A percentile compares a stretch with the other conserved stretches of the same genome.
phyloP scores from a whole-genome alignment of 345 rosid genomes.

The Passiflora organensis region DNA sequence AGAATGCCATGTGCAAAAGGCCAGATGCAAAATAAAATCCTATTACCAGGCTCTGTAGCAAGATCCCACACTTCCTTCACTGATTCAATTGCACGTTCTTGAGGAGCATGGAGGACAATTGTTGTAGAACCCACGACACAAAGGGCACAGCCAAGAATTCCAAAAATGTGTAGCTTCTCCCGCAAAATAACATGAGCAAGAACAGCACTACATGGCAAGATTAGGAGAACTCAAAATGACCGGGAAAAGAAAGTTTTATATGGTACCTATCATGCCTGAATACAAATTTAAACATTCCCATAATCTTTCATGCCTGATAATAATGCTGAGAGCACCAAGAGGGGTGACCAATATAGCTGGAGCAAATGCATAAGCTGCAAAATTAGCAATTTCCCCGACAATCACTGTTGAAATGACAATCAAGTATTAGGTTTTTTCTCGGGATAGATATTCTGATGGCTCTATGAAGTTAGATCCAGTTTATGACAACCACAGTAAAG shows the following conservation, averaged over 20 bases:
- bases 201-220: slow-evolving; percentile 43
- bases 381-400: no score
- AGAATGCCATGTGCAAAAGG: not conserved
- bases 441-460: no score
- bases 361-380: no score
- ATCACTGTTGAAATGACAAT: slow-evolving; percentile 2
- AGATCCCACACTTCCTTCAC: slow-evolving; percentile 92
- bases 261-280: not conserved
- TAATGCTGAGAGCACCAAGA: no score
- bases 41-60: slow-evolving; percentile 97
- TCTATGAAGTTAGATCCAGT: no score
- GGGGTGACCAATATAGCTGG: no score
- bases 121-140: slow-evolving; percentile 97
- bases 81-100: slow-evolving; percentile 80
- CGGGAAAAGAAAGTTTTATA: not conserved
- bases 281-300: no score
- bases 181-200: slow-evolving; percentile 85
- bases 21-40: no score
- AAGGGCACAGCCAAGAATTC: slow-evolving; percentile 88
- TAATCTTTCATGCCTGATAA: slow-evolving; percentile 17
- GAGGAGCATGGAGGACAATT: slow-evolving; percentile 96
- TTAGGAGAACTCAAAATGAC: slow-evolving; percentile 14
- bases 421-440: slow-evolving; percentile 9
- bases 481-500: no score
- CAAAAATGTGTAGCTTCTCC: slow-evolving; percentile 81